These are phyloP conservation scores for Starmerella gropengiesseri DNA, from an alignment of 805 yeast genomes.

Conservation along the genomic window DNA sequence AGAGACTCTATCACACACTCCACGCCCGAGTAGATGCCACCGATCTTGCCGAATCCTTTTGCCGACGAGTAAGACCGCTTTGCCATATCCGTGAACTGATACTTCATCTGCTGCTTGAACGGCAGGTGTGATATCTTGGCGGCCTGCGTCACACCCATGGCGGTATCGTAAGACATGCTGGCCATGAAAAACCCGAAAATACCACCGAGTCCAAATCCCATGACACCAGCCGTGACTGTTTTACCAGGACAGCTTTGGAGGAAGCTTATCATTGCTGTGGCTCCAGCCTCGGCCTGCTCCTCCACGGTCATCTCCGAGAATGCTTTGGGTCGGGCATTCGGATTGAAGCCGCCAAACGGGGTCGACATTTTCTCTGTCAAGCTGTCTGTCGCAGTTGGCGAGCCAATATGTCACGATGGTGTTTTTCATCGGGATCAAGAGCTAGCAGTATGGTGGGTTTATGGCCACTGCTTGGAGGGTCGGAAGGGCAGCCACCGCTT, in stretches of 20 bases:
- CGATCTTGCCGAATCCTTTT: conserved; percentile 86
- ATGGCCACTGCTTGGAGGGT: too few relatives aligned
- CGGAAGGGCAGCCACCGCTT: too few relatives aligned
- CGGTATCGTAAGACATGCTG: conserved; percentile 69
- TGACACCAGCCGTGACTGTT: conserved; percentile 78
- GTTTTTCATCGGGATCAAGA: neutral
- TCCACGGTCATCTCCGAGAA: conserved; percentile 71
- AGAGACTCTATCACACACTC: conserved; percentile 80
- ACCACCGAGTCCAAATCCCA: conserved; percentile 92
- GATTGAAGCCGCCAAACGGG: conserved; percentile 13
- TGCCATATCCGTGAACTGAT: conserved; percentile 89
- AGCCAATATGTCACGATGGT: neutral
- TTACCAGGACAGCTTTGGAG: conserved; percentile 95
- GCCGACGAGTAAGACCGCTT: conserved; percentile 79
- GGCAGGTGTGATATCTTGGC: conserved; percentile 71
- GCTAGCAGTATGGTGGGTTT: too few relatives aligned
- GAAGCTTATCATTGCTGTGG: conserved; percentile 65
- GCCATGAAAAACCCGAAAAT: conserved; percentile 88
- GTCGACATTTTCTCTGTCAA: conserved; percentile 17
- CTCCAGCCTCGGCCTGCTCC: conserved; percentile 88
- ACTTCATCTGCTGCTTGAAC: conserved; percentile 79
- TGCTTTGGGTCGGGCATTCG: conserved; percentile 31
- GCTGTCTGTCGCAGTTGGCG: too few relatives aligned
- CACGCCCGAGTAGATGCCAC: conserved; percentile 82
- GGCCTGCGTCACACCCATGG: conserved; percentile 44